phyloP scores from a whole-genome alignment of 495 filamentous ascomycete genomes.

The Articulospora tetracladia region DNA sequence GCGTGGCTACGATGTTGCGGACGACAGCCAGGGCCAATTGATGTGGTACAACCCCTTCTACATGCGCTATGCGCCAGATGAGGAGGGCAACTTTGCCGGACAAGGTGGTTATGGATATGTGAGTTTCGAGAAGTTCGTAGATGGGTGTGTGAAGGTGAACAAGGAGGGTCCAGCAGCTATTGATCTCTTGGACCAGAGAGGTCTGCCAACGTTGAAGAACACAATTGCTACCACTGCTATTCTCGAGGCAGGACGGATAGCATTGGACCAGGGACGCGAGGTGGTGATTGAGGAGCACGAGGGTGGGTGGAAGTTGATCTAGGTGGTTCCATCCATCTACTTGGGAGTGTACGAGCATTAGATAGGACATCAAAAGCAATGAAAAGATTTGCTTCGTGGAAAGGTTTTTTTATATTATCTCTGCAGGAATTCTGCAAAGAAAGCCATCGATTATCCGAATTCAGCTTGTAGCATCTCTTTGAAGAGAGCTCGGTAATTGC shows the following conservation, averaged over 20 bases:
- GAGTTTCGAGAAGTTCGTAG: constrained; percentile 93
- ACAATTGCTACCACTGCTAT: constrained; percentile 91
- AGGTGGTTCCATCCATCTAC: constrained; percentile 25
- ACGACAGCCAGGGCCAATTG: constrained; percentile 63
- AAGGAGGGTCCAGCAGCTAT: constrained; percentile 69
- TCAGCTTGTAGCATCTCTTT: neutral
- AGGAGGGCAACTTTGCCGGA: constrained; percentile 89
- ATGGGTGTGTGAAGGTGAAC: constrained; percentile 67
- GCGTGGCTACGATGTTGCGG: constrained; percentile 90
- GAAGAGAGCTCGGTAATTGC: neutral
- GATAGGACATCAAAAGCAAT: neutral
- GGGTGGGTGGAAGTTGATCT: constrained; percentile 68
- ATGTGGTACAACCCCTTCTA: constrained; percentile 95
- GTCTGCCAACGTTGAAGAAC: constrained; percentile 80
- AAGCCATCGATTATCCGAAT: neutral
- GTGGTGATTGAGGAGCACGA: constrained; percentile 65
- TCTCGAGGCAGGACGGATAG: constrained; percentile 76
- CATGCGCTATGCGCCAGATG: constrained; percentile 93
- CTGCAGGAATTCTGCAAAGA: neutral
- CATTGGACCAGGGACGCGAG: constrained; percentile 74
- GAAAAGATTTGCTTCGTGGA: too few species aligned
- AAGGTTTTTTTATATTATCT: neutral
- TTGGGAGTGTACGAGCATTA: neutral
- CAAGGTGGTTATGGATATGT: constrained; percentile 93
- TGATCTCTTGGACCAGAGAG: constrained; percentile 71